Evolutionary conservation across 306 rosid species (phyloP).

Genomic region (Crotalaria pallida): DNA sequence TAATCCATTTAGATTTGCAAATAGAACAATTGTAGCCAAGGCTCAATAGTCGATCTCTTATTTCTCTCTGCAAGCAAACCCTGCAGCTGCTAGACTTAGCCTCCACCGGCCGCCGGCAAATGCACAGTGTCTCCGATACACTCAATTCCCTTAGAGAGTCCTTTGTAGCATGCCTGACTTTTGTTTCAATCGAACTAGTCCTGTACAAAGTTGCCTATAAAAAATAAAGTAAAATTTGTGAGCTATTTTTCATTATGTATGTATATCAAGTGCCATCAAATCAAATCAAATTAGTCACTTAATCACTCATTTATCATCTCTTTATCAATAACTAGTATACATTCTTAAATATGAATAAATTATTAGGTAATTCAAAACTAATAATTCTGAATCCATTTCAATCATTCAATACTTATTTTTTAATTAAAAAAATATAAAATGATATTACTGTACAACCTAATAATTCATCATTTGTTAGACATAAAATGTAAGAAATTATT

Average conservation of each 20-base stretch:
- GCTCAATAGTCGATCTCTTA: constrained; percentile 44
- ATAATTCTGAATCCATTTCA: too few species aligned
- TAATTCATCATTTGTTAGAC: too few species aligned
- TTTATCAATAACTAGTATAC: too few species aligned
- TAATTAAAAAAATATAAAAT: too few species aligned
- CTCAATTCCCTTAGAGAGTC: constrained; percentile 36
- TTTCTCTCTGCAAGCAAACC: constrained; percentile 52
- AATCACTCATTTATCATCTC: too few species aligned
- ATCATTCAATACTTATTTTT: too few species aligned
- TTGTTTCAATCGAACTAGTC: constrained; percentile 46
- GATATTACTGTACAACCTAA: too few species aligned
- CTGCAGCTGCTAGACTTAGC: constrained; percentile 46
- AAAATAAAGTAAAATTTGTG: neutral
- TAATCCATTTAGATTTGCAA: constrained; percentile 72
- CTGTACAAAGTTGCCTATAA: constrained; percentile 42
- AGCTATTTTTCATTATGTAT: neutral
- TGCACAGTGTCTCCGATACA: constrained; percentile 27
- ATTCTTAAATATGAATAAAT: too few species aligned
- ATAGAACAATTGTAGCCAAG: constrained; percentile 56
- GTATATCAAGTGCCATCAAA: neutral
- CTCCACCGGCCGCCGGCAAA: constrained; percentile 32
- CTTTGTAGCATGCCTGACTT: constrained; percentile 52
- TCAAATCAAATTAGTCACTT: neutral
- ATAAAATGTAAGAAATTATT: too few species aligned
- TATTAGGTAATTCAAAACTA: too few species aligned